Evolutionary conservation across 805 yeast species (phyloP).

Genomic region (Yamadazyma philogaea): DNA sequence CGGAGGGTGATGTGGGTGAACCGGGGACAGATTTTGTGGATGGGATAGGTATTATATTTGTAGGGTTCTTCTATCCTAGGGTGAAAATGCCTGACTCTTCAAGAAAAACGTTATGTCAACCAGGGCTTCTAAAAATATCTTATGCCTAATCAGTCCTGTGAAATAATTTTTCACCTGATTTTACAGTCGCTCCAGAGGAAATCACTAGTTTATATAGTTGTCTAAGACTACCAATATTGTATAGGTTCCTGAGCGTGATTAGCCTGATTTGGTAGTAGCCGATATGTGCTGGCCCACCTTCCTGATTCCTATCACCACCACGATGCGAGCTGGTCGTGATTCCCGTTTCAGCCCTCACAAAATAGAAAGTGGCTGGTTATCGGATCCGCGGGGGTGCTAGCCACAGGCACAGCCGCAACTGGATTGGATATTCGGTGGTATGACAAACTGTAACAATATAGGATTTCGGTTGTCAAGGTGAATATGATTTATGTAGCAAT

Average conservation of each 20-base stretch:
- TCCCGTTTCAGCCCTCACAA: not conserved
- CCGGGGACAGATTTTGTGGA: no score
- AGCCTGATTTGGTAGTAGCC: not conserved
- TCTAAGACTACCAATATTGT: no score
- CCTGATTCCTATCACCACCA: no score
- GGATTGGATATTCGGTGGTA: no score
- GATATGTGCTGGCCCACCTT: conserved; percentile 1
- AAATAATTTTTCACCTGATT: not conserved
- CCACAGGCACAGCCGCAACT: no score
- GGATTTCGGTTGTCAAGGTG: not conserved
- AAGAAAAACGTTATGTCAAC: no score
- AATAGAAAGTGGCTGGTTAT: conserved; percentile 2
- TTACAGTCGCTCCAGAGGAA: not conserved
- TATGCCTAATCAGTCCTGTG: not conserved
- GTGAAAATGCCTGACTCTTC: no score
- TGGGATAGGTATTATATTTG: conserved; percentile 2
- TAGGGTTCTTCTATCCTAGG: conserved; percentile 1
- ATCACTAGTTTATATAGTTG: not conserved
- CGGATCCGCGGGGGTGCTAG: not conserved
- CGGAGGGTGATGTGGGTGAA: no score
- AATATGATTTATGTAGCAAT: not conserved
- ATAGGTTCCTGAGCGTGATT: no score
- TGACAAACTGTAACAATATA: no score
- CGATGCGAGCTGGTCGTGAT: not conserved
- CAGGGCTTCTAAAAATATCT: not conserved